Percentiles rank a stretch among this genome's conserved stretches.
phyloP scores from a whole-genome alignment of 768 basidiomycete genomes.

The Lyophyllum semitale region DNA sequence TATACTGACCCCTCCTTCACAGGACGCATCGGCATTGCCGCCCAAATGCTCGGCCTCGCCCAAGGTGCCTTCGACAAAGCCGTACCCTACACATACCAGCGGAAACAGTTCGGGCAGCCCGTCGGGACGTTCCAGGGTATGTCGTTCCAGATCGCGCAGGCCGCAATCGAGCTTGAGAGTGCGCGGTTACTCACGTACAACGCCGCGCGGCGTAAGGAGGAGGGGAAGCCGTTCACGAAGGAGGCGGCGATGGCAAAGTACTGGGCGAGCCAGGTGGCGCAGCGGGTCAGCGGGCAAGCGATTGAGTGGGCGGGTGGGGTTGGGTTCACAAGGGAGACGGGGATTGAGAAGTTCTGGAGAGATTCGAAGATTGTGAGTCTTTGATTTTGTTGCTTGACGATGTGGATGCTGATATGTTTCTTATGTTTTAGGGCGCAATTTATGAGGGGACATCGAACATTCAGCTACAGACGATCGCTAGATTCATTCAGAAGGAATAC shows the following conservation, averaged over 20 bases:
- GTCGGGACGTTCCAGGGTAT: slow-evolving; percentile 96
- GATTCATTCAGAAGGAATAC: slow-evolving; percentile 84
- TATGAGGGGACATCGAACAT: slow-evolving; percentile 99
- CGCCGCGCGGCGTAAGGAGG: slow-evolving; percentile 92
- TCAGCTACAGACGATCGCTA: slow-evolving; percentile 94
- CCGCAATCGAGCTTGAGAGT: slow-evolving; percentile 86
- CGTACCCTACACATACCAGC: slow-evolving; percentile 93
- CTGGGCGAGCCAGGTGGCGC: slow-evolving; percentile 86
- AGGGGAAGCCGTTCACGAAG: slow-evolving; percentile 81
- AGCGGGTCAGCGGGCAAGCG: slow-evolving; percentile 82
- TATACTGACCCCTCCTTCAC: not conserved
- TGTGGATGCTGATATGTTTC: slow-evolving; percentile 1
- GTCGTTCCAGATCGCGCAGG: slow-evolving; percentile 91
- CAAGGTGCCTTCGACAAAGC: slow-evolving; percentile 96
- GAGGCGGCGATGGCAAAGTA: slow-evolving; percentile 99
- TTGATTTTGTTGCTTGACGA: not conserved
- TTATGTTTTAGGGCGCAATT: slow-evolving; percentile 69
- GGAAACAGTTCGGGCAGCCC: slow-evolving; percentile 92
- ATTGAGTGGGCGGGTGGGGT: slow-evolving; percentile 97
- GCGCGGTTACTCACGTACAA: slow-evolving; percentile 95
- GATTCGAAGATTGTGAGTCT: slow-evolving; percentile 91
- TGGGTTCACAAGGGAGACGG: slow-evolving; percentile 91
- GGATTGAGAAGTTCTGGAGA: slow-evolving; percentile 95
- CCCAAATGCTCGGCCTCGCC: slow-evolving; percentile 97
- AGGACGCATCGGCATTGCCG: slow-evolving; percentile 90